Evolutionary conservation across 495 filamentous ascomycete species (phyloP).

Genomic region (Podospora didyma): DNA sequence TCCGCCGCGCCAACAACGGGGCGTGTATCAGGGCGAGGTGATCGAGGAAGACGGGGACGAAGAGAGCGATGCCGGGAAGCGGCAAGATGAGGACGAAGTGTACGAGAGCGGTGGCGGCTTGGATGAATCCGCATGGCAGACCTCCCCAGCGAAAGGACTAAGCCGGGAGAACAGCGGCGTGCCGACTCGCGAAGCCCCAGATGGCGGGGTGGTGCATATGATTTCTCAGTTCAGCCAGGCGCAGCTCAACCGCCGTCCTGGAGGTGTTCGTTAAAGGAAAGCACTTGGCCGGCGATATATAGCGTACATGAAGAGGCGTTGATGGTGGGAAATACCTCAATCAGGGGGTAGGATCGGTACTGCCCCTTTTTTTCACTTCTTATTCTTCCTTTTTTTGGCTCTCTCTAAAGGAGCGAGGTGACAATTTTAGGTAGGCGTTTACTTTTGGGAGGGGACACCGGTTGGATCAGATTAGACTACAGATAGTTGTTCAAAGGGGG

Average conservation of each 20-base stretch:
- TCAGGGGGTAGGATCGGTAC: too few relatives aligned
- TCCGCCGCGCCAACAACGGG: constrained; percentile 35
- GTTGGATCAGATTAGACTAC: too few relatives aligned
- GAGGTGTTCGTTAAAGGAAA: constrained; percentile 33
- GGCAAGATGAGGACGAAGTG: constrained; percentile 62
- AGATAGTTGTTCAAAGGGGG: too few relatives aligned
- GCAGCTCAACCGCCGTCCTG: constrained; percentile 55
- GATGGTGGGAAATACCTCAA: too few relatives aligned
- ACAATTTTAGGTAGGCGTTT: too few relatives aligned
- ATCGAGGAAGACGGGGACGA: constrained; percentile 51
- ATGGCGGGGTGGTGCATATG: constrained; percentile 73
- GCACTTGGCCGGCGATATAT: background rate
- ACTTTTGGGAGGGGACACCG: too few relatives aligned
- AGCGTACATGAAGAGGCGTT: too few relatives aligned
- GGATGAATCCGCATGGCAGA: constrained; percentile 53
- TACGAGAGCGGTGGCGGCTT: constrained; percentile 47
- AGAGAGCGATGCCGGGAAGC: constrained; percentile 66
- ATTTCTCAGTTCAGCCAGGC: constrained; percentile 88
- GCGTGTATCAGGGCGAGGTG: constrained; percentile 38
- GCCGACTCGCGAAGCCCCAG: constrained; percentile 30
- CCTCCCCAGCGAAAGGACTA: constrained; percentile 35
- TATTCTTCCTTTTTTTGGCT: too few relatives aligned
- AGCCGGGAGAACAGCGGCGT: constrained; percentile 39
- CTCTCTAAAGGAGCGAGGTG: too few relatives aligned
- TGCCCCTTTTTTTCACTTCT: too few relatives aligned